Conservation (phyloP, 2,329 filamentous ascomycete species). For the Fusarium pseudoanthophilum region DNA sequence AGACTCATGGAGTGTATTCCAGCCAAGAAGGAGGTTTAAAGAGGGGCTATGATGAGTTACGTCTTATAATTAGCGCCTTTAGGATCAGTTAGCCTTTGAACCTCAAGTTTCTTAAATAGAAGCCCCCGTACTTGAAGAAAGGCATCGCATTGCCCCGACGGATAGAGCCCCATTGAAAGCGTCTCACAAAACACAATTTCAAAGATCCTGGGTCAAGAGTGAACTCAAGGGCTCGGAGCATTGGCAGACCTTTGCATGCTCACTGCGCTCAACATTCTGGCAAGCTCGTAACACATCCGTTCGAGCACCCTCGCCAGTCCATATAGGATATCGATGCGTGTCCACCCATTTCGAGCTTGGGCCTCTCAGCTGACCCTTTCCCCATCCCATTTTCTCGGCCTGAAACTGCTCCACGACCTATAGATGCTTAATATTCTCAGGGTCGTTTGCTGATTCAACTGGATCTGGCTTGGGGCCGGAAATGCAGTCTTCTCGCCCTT, state of each 20-base stretch:
- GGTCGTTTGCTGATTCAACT: neutral
- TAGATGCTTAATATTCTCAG: neutral
- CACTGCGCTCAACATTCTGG: too few relatives aligned
- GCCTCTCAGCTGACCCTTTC: neutral
- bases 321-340: too few relatives aligned
- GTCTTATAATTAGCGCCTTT: neutral
- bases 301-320: too few relatives aligned
- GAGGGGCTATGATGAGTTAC: accelerated
- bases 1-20: conserved; percentile 13
- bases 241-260: neutral
- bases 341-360: too few relatives aligned
- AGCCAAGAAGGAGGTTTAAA: neutral
- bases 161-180: neutral
- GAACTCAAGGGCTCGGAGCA: neutral
- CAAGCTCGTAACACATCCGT: too few relatives aligned
- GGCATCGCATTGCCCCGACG: neutral
- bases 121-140: neutral
- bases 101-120: neutral
- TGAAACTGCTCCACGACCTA: neutral
- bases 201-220: neutral
- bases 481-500: neutral
- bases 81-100: neutral
- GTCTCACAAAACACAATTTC: neutral
- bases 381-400: neutral
- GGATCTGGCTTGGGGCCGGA: neutral